Base-by-base conservation (phyloP, 2,329 filamentous ascomycete species). In the Blastomyces parvus region DNA sequence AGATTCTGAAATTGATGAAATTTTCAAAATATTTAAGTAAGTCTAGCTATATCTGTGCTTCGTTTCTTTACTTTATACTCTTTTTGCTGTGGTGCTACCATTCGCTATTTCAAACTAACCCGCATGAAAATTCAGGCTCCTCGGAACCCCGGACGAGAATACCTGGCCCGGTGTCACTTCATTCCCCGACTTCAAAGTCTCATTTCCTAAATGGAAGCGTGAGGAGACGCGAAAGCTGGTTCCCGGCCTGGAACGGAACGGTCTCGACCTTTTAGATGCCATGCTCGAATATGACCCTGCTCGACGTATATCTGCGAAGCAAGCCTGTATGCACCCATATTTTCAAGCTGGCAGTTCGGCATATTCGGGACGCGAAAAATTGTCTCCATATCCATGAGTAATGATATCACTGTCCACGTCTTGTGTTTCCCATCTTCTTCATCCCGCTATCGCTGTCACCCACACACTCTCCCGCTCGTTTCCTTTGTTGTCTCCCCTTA, bases 21-120 rank as follows among this genome's bases (percentile, higher is more conserved):
- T 95, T 73, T 95, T 95, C 83, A 94, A 93, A 80, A 95, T 88
- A 74, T 96, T 96, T 86, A 85, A 87, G 90, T 91, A 80, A 70
- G 82, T 7, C 42, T 69, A 71, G 27, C 58, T 75, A 72, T 30
- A 69, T 11, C 36, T 30, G 9, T 6, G 9, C 52, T 1, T 27
- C n/a, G 33, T 5, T 22, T 27, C 9, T 27, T 19, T 25, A 33
- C n/a, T 48, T 25, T 52, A 19, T 52, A 22, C 46, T 27, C 33
- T n/a, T 30, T 38, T 22, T 38, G 42, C n/a, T n/a, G n/a, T n/a
- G n/a, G n/a, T n/a, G n/a, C n/a, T 40, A 48, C 38, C 62, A 13
- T 60, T 8, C 60, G 30, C 30, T 56, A 40, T 33, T 61, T 60
- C 44, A 14, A 59, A n/a, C n/a, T 14, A 22, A 42, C 25, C 59